Evolutionary conservation across 164 flowering plant species (phyloP).

Genomic region (Malania oleifera): DNA sequence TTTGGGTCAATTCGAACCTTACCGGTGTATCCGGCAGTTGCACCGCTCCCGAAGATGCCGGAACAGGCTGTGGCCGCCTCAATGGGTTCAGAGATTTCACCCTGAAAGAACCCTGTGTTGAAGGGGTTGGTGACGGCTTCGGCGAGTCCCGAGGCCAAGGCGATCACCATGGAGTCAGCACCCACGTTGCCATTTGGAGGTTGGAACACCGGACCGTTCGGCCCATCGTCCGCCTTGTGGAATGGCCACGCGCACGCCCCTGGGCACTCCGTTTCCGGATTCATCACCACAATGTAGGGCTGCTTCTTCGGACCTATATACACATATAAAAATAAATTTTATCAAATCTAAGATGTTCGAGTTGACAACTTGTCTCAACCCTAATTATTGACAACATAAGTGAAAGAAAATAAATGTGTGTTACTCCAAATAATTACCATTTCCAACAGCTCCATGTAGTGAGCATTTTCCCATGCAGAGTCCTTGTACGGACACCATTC

Average conservation of each 20-base stretch:
- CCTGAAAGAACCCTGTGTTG: slow-evolving; percentile 26
- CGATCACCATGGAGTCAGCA: slow-evolving; percentile 33
- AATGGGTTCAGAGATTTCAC: neutral
- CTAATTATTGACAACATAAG: too few species aligned
- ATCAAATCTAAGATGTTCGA: too few species aligned
- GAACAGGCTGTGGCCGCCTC: slow-evolving; percentile 31
- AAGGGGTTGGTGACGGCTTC: slow-evolving; percentile 32
- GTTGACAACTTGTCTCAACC: too few species aligned
- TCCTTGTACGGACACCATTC: slow-evolving; percentile 29
- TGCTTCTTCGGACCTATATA: slow-evolving; percentile 7
- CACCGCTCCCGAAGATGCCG: slow-evolving; percentile 30
- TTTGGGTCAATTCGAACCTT: slow-evolving; percentile 28
- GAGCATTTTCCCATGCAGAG: slow-evolving; percentile 33
- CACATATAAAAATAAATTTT: neutral
- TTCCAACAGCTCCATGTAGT: slow-evolving; percentile 22
- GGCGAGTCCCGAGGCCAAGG: slow-evolving; percentile 35
- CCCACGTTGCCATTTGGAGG: slow-evolving; percentile 35
- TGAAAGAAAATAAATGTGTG: too few species aligned
- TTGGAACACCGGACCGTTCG: slow-evolving; percentile 16
- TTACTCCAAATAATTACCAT: neutral
- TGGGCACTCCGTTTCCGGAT: slow-evolving; percentile 43
- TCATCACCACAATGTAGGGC: slow-evolving; percentile 28
- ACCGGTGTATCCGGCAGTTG: slow-evolving; percentile 36
- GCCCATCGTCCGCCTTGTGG: slow-evolving; percentile 14
- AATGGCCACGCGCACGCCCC: slow-evolving; percentile 49